Percentiles rank a stretch among this genome's conserved stretches.
Evolutionary conservation across 139 green algal species (phyloP).

Genomic region (Chlamydomonas applanata): DNA sequence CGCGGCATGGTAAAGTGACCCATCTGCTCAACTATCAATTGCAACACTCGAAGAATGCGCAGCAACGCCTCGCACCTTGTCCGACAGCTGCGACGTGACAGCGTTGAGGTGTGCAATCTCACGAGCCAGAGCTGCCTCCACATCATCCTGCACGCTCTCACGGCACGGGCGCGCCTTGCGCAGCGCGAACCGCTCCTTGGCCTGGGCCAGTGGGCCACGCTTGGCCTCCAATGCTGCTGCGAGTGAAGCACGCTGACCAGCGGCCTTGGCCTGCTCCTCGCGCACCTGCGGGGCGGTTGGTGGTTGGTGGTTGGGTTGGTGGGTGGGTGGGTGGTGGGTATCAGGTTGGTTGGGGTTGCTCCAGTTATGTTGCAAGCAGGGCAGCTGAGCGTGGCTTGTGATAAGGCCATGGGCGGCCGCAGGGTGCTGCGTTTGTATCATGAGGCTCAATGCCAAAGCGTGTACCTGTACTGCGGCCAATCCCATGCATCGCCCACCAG

Average conservation of each 20-base stretch:
- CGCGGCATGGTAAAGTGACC: too few species aligned
- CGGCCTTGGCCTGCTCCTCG: slow-evolving; percentile 29
- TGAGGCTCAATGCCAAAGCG: too few species aligned
- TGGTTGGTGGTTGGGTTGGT: neutral
- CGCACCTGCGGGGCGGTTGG: slow-evolving; percentile 2
- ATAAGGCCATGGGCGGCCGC: too few species aligned
- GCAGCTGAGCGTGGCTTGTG: too few species aligned
- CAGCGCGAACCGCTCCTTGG: slow-evolving; percentile 38
- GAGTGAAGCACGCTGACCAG: slow-evolving; percentile 22
- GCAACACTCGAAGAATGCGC: too few species aligned
- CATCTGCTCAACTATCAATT: too few species aligned
- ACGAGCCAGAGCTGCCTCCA: slow-evolving; percentile 37
- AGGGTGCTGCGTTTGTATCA: too few species aligned
- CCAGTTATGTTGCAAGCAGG: too few species aligned
- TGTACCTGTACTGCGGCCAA: too few species aligned
- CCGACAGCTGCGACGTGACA: slow-evolving; percentile 26
- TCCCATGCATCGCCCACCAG: too few species aligned
- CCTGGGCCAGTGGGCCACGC: slow-evolving; percentile 38
- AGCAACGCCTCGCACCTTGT: slow-evolving; percentile 27
- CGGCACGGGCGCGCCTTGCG: slow-evolving; percentile 32
- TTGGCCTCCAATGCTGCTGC: slow-evolving; percentile 34
- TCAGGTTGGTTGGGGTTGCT: too few species aligned
- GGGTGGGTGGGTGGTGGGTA: neutral
- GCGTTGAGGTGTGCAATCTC: slow-evolving; percentile 45
- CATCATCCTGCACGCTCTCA: slow-evolving; percentile 43